Evolutionary conservation across 495 filamentous ascomycete genomes (phyloP).

Genomic region (Parathielavia appendiculata): DNA sequence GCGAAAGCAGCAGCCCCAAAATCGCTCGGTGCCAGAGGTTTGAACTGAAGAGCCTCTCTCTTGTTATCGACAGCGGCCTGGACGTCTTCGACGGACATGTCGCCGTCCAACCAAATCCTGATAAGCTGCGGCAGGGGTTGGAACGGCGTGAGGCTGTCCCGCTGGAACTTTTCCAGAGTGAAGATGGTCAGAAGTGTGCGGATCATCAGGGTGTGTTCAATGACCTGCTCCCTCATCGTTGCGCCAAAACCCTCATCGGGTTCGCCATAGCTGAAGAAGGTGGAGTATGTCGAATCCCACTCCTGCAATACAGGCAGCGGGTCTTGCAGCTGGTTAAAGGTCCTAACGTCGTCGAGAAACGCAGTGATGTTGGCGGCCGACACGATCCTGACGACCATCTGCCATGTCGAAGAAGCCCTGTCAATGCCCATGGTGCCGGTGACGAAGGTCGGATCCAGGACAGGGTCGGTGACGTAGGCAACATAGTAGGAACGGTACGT

Average conservation of each 20-base stretch:
- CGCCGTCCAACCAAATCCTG: constrained; percentile 20
- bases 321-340: constrained; percentile 2
- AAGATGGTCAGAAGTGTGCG: constrained; percentile 26
- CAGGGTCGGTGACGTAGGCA: constrained; percentile 1
- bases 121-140: constrained; percentile 15
- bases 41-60: constrained; percentile 16
- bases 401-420: not conserved
- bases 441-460: constrained; percentile 20
- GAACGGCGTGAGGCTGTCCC: not conserved
- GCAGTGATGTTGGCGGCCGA: constrained; percentile 22
- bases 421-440: constrained; percentile 12
- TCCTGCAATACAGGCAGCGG: constrained; percentile 16
- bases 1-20: constrained; percentile 8
- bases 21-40: not conserved
- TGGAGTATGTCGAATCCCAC: constrained; percentile 20
- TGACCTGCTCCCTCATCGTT: constrained; percentile 8
- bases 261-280: constrained; percentile 8
- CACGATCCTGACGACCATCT: constrained; percentile 8
- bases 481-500: constrained; percentile 16
- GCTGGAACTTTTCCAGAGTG: constrained; percentile 11
- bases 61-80: constrained; percentile 10
- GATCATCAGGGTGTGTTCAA: constrained; percentile 20
- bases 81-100: constrained; percentile 14
- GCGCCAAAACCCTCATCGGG: not conserved
- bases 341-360: constrained; percentile 19